A percentile compares a stretch with the other conserved stretches of the same genome.
Evolutionary conservation across 345 rosid genomes (phyloP).

Genomic region (Euphorbia pulcherrima): DNA sequence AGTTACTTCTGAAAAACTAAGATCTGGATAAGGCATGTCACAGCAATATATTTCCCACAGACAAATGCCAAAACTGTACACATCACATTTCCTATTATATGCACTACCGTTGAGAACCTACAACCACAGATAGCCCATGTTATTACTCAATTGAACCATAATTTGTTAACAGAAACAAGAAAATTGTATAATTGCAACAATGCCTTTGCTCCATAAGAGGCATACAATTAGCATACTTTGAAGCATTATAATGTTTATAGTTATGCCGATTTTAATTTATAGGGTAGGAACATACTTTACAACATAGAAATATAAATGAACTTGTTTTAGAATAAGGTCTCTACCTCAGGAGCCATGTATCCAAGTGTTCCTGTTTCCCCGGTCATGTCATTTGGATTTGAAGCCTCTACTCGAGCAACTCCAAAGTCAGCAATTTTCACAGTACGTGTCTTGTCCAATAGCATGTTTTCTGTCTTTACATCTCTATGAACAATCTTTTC

Average conservation of each 20-base stretch:
- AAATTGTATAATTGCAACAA: background rate
- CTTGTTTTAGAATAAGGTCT: background rate
- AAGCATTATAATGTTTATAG: background rate
- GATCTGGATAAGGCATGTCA: conserved; percentile 97
- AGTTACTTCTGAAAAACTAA: conserved; percentile 91
- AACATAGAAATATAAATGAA: background rate
- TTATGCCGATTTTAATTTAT: background rate
- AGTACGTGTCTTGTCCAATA: conserved; percentile 75
- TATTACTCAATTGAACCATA: conserved; percentile 7
- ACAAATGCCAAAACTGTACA: conserved; percentile 93
- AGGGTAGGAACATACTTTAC: background rate
- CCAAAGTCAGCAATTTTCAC: conserved; percentile 97
- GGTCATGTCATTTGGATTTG: conserved; percentile 98
- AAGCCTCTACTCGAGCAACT: conserved; percentile 98
- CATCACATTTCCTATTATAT: conserved; percentile 94
- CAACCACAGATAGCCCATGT: conserved; percentile 22
- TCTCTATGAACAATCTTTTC: conserved; percentile 98
- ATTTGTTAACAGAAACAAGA: background rate
- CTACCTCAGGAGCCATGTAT: conserved; percentile 99
- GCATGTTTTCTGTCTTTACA: conserved; percentile 98
- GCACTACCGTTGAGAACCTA: conserved; percentile 97
- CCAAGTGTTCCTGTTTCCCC: conserved; percentile 99
- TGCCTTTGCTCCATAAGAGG: background rate
- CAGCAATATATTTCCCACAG: conserved; percentile 98
- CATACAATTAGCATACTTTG: background rate